These are phyloP conservation scores for Liquidambar formosana DNA, from an alignment of 164 flowering plant genomes.

Conservation along the genomic window DNA sequence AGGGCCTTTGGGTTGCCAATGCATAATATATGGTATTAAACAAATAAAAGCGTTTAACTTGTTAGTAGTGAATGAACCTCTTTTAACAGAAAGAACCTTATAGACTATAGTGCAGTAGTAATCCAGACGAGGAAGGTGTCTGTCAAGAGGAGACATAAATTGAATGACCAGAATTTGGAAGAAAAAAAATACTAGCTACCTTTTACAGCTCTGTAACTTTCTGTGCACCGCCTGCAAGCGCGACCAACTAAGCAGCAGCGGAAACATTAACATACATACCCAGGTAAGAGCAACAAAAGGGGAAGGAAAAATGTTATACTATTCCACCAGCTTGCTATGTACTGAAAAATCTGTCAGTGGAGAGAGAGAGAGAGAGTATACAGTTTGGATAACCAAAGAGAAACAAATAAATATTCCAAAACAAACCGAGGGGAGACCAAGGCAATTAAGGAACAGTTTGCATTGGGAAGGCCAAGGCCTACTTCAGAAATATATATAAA, in stretches of 20 bases:
- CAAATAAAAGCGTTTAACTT: no score
- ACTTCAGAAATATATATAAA: not conserved
- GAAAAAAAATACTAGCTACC: slow-evolving; percentile 13
- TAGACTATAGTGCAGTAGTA: no score
- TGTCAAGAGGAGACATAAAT: no score
- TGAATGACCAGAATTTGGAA: not conserved
- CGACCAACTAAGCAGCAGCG: slow-evolving; percentile 12
- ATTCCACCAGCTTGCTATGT: no score
- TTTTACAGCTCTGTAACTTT: slow-evolving; percentile 14
- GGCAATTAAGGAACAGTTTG: no score
- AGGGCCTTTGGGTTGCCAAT: no score
- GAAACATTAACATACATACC: slow-evolving; percentile 5
- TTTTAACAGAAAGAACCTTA: no score
- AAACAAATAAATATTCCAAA: not conserved
- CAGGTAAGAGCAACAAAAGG: slow-evolving; percentile 2
- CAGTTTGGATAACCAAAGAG: slow-evolving; percentile 2
- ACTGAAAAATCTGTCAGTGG: slow-evolving; percentile 8
- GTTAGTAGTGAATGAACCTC: no score
- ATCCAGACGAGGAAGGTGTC: no score
- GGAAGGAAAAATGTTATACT: not conserved
- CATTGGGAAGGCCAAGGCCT: no score
- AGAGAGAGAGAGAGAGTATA: slow-evolving; percentile 4
- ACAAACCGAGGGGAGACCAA: slow-evolving; percentile 8
- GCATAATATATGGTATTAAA: no score
- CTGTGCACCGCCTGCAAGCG: slow-evolving; percentile 8